Percentiles rank a stretch among this genome's conserved stretches.
These are phyloP conservation scores for Lichina pygmaea DNA, from an alignment of 495 filamentous ascomycete species.

Conservation along the genomic window DNA sequence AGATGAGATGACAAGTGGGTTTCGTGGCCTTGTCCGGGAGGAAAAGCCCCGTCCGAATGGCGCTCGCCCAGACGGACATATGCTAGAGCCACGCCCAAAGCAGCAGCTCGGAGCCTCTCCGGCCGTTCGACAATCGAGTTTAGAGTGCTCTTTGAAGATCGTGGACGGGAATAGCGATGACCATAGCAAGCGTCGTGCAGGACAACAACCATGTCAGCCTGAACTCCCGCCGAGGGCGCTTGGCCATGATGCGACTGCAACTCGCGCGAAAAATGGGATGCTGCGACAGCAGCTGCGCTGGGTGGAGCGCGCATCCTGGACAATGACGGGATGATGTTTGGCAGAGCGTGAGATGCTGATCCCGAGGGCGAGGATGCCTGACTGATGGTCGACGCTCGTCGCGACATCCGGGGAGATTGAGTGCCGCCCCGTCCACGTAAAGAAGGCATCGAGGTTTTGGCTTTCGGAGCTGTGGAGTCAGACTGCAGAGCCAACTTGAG, in stretches of 20 bases:
- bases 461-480: constrained; percentile 17
- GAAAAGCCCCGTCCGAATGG: constrained; percentile 41
- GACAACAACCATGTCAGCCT: constrained; percentile 46
- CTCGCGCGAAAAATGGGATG: constrained; percentile 40
- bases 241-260: constrained; percentile 28
- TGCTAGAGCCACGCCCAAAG: constrained; percentile 58
- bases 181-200: constrained; percentile 85
- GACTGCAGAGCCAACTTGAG: constrained; percentile 20
- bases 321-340: constrained; percentile 13
- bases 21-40: constrained; percentile 29
- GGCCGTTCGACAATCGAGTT: constrained; percentile 70
- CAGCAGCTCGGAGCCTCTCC: constrained; percentile 66
- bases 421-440: constrained; percentile 16
- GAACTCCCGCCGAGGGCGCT: constrained; percentile 8
- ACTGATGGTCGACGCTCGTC: constrained; percentile 24
- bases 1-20: constrained; percentile 23
- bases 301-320: constrained; percentile 16
- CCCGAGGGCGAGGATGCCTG: constrained; percentile 13
- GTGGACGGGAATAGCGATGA: constrained; percentile 67
- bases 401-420: constrained; percentile 15
- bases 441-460: constrained; percentile 28
- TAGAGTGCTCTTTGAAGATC: constrained; percentile 33
- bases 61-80: constrained; percentile 66
- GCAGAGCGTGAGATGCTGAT: constrained; percentile 13
- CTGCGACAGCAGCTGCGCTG: constrained; percentile 43